Evolutionary conservation across 108 stramenopile species (phyloP), one percentile per base, ranked within the genome.

Genomic region (Skeletonema potamos): DNA sequence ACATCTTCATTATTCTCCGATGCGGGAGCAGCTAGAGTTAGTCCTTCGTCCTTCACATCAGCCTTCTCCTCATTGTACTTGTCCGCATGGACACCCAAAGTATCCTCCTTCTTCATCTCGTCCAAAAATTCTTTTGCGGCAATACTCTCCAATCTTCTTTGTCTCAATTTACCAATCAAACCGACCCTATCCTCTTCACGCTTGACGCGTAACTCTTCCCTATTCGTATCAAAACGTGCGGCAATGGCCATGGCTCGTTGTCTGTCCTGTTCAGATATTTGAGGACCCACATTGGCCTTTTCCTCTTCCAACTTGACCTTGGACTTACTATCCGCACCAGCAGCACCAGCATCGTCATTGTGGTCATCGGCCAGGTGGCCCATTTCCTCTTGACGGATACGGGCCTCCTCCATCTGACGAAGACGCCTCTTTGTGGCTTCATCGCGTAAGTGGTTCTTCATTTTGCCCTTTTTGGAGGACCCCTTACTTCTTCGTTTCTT

Each of bases 341-440:
- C 58, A 20, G 20, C 67, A 1, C 18, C 58, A 12, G 15, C 67
- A 1, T 33, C 74, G 6, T 54, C 48, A 4, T 29, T 62, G 20
- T 70, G 58, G n/a, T 60, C 71, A 34, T 63, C 58, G 41, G 72
- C 73, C 26, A 79, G 34, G 27, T 72, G 70, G 10, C 67, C 78
- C 74, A 91, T 54, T 78, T 91, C 90, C 77, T 94, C 93, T 44
- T 87, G 79, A 58, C 90, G 93, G 20, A 92, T 80, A 10, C 80
- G 66, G 12, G 87, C 70, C 63, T 91, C 90, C 58, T 93, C 85
- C 67, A 90, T 73, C 24, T 89, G 93, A 33, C 84, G 82, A 36
- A 82, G 60, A 8, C 90, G 90, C 1, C 76, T 41, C 72, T 66
- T 68, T 48, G 82, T 75, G 13, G 78, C 75, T 12, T 76, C 81